A percentile compares a stretch with the other conserved stretches of the same genome.
Conservation (phyloP, 257 asterid species). For the Solanum chiquidenum region DNA sequence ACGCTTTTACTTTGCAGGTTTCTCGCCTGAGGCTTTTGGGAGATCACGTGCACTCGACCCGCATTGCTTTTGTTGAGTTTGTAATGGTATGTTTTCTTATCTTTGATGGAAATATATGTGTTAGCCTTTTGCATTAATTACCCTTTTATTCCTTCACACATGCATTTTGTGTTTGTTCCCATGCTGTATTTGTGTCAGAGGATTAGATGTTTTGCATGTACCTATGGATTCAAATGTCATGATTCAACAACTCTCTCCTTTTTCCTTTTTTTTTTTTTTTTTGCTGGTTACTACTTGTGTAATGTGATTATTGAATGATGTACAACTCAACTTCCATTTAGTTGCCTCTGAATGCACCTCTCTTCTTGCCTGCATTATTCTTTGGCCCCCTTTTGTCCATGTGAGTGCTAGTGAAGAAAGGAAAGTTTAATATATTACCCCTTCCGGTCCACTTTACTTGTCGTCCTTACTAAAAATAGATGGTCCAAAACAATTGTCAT, state of each 20-base stretch:
- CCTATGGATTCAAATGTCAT: not conserved
- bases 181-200: not conserved
- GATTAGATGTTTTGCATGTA: not conserved
- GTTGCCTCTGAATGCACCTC: not conserved
- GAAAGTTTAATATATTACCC: not conserved
- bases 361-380: not conserved
- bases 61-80: slow-evolving; percentile 91
- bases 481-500: not conserved
- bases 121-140: not conserved
- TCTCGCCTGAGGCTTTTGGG: slow-evolving; percentile 95
- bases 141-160: not conserved
- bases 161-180: not conserved
- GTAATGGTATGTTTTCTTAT: slow-evolving; percentile 38
- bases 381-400: not conserved
- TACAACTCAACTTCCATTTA: not conserved
- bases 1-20: slow-evolving; percentile 35
- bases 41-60: slow-evolving; percentile 82
- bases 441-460: not conserved
- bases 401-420: not conserved
- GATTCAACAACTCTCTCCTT: not conserved
- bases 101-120: not conserved
- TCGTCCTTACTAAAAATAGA: not conserved
- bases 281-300: not conserved
- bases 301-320: not conserved
- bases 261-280: not conserved